phyloP scores from a whole-genome alignment of 345 rosid species.

The Brassica cretica region DNA sequence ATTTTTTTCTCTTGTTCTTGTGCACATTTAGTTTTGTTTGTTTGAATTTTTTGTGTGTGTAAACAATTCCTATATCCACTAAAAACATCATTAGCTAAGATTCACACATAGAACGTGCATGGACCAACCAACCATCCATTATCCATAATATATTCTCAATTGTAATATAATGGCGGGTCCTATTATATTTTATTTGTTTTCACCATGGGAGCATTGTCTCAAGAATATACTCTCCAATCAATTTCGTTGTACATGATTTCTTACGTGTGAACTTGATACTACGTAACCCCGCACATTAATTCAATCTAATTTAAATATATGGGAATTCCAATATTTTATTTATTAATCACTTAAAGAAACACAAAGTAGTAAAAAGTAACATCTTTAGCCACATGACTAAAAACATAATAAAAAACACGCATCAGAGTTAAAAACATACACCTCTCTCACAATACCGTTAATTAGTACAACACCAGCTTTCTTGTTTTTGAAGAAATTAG shows the following conservation, averaged over 20 bases:
- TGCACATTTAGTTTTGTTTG: neutral
- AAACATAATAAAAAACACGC: neutral
- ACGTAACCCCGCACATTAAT: neutral
- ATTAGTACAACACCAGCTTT: slow-evolving; percentile 4
- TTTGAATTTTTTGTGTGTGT: neutral
- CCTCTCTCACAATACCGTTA: slow-evolving; percentile 1
- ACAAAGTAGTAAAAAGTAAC: slow-evolving; percentile 11
- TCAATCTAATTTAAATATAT: neutral
- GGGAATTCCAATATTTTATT: slow-evolving; percentile 2
- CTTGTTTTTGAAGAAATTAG: slow-evolving; percentile 13
- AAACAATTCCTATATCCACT: neutral
- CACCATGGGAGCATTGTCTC: slow-evolving; percentile 30
- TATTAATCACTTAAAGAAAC: slow-evolving; percentile 15
- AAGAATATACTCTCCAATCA: slow-evolving; percentile 22
- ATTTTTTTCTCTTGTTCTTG: neutral
- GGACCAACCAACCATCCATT: slow-evolving; percentile 24
- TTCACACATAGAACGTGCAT: slow-evolving; percentile 34
- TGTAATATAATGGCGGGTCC: slow-evolving; percentile 24
- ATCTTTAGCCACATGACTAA: slow-evolving; percentile 19
- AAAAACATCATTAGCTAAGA: neutral
- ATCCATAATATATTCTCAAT: neutral
- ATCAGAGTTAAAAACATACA: neutral
- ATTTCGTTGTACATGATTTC: slow-evolving; percentile 3
- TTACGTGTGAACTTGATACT: slow-evolving; percentile 22
- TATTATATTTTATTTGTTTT: slow-evolving; percentile 14